Evolutionary conservation across 164 flowering plant genomes (phyloP).

Genomic region (Liriodendron chinense): DNA sequence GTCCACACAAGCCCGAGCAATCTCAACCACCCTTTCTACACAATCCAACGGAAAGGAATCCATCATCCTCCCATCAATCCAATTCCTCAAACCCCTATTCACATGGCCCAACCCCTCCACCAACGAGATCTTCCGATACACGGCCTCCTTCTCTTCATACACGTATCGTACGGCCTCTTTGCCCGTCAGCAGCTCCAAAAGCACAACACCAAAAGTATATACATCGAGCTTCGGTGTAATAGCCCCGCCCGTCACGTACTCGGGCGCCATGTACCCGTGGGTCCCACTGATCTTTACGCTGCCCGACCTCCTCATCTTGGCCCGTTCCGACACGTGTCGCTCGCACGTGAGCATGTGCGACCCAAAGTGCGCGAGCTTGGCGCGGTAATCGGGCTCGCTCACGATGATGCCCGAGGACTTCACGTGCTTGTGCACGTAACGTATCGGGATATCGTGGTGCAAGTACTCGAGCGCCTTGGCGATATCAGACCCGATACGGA

Average conservation of each 20-base stretch:
- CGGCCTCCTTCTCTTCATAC: neutral
- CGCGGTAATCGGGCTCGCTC: conserved; percentile 2
- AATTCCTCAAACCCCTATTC: neutral
- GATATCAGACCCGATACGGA: conserved; percentile 2
- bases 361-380: conserved; percentile 4
- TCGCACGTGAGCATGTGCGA: neutral
- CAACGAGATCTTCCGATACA: neutral
- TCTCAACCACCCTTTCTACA: neutral
- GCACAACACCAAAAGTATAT: conserved; percentile 8
- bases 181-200: conserved; percentile 9
- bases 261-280: conserved; percentile 13
- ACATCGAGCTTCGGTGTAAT: conserved; percentile 6
- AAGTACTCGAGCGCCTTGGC: conserved; percentile 11
- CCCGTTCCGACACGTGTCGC: neutral
- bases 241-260: conserved; percentile 6
- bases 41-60: conserved; percentile 10
- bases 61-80: conserved; percentile 8
- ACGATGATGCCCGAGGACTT: conserved; percentile 2
- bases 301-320: neutral
- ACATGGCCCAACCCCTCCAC: neutral
- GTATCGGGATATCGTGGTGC: conserved; percentile 9
- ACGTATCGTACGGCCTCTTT: conserved; percentile 3
- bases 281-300: conserved; percentile 4
- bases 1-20: conserved; percentile 6
- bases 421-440: conserved; percentile 7